A percentile compares a stretch with the other conserved stretches of the same genome.
These are phyloP conservation scores for Wallacemonas collosoma DNA, from an alignment of 208 protist genomes.

Conservation along the genomic window DNA sequence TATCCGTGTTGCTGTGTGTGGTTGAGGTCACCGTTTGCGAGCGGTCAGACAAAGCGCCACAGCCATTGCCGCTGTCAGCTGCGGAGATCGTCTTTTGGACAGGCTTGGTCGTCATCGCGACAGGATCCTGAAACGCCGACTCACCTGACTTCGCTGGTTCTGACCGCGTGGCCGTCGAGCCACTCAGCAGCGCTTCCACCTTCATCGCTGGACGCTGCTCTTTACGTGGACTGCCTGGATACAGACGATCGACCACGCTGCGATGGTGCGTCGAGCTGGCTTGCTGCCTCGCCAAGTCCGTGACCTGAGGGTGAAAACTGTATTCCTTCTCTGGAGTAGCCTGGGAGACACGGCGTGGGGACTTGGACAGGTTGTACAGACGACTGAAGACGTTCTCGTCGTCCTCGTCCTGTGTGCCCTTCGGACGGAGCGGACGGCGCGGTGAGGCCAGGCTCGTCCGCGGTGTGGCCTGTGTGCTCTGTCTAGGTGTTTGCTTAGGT, in stretches of 20 bases:
- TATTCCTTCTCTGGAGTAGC: constrained; percentile 11
- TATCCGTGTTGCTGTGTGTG: constrained; percentile 3
- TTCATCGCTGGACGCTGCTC: constrained; percentile 17
- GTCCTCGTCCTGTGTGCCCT: not conserved
- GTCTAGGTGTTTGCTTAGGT: constrained; percentile 1
- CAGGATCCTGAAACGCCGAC: not conserved
- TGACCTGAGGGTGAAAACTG: constrained; percentile 47
- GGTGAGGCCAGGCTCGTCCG: not conserved
- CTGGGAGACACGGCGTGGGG: constrained; percentile 11
- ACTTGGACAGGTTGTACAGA: constrained; percentile 25
- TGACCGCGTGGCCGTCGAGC: not conserved
- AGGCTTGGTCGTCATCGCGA: not conserved
- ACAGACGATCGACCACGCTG: constrained; percentile 42
- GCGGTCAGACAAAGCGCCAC: too few species aligned
- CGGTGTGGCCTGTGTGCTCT: constrained; percentile 8
- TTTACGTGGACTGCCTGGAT: constrained; percentile 27
- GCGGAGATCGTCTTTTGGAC: not conserved
- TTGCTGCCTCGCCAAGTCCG: constrained; percentile 36
- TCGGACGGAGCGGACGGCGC: not conserved
- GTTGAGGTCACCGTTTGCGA: not conserved
- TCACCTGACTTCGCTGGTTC: constrained; percentile 8
- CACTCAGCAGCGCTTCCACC: constrained; percentile 14
- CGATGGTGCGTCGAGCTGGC: constrained; percentile 25
- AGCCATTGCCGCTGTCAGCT: too few species aligned
- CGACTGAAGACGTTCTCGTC: constrained; percentile 31